Evolutionary conservation across 768 basidiomycete species (phyloP).

Genomic region (Lentinula raphanica): DNA sequence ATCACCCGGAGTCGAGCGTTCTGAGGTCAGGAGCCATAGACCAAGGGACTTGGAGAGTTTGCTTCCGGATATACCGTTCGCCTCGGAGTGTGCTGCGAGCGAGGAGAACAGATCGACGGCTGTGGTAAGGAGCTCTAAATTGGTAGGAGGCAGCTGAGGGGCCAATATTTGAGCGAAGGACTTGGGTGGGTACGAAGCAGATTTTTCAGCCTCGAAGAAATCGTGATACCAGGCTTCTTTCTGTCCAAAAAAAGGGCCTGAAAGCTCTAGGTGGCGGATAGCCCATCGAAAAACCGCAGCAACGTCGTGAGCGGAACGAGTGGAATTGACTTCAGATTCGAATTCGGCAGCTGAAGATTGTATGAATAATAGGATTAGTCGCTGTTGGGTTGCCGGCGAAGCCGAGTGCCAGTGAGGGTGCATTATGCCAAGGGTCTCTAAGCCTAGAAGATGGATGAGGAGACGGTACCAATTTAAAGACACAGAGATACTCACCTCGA

Average conservation of each 20-base stretch:
- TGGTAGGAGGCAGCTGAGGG: conserved; percentile 53
- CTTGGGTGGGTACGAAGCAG: conserved; percentile 52
- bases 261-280: conserved; percentile 65
- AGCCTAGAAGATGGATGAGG: conserved; percentile 37
- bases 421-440: conserved; percentile 80
- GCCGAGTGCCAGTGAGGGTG: conserved; percentile 81
- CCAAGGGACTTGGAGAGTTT: conserved; percentile 72
- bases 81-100: conserved; percentile 67
- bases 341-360: conserved; percentile 55
- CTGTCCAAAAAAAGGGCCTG: conserved; percentile 55
- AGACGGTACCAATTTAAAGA: conserved; percentile 8
- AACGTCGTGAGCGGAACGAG: conserved; percentile 69
- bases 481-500: conserved; percentile 42
- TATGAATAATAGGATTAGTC: conserved; percentile 68
- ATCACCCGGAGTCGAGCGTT: conserved; percentile 43
- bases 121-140: conserved; percentile 52
- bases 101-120: conserved; percentile 62
- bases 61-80: conserved; percentile 71
- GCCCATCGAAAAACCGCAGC: conserved; percentile 82
- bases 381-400: conserved; percentile 61
- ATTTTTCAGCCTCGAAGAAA: conserved; percentile 58
- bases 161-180: conserved; percentile 59
- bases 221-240: conserved; percentile 62
- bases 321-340: conserved; percentile 57
- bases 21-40: conserved; percentile 60